Base-by-base conservation (phyloP, 2,329 filamentous ascomycete genomes). In the Clarireedia monteithiana region DNA sequence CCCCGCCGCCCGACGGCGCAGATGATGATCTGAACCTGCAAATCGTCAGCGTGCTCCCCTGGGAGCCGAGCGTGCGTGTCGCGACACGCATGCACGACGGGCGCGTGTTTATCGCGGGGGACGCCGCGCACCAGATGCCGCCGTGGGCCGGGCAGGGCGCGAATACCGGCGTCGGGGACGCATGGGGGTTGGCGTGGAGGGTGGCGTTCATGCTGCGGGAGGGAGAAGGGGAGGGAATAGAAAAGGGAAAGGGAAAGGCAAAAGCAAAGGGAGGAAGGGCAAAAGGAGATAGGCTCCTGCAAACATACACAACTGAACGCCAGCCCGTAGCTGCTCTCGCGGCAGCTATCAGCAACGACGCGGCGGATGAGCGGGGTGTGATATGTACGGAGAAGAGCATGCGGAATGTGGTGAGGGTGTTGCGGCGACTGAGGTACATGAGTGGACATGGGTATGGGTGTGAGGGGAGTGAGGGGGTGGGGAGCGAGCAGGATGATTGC, bases 51-150 rank as follows among this genome's bases (percentile, higher is more conserved):
- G 69, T 69, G 6, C 60, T 69, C 0, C 64, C 65, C 3, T 72
- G 69, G 70, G 64, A 70, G 30, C 56, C 68, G 6, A 63, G 61
- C 14, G 69, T 67, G 12, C 60, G 62, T 1, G 57, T 68, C 1
- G 70, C 67, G 1, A 60, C 66, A 6, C 60, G 57, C 5, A 64
- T 70, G 30, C 64, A 61, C 47, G 39, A 59, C 6, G 67, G 65
- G 0, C 64, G 68, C 5, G 61, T 72, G 27, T 72, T 73, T 53
- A 66, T 81, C 17, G 66, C 78, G 6, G 77, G 77, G 1, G 76
- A 79, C 62, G 73, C 76, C 5, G 76, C 76, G 2, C 76, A 79
- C 63, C 60, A 77, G 7, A 75, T 75, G 69, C 72, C 73, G 2
- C 73, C 73, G 0, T 75, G 72, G 56, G 72, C 70, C 1, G 77